Conservation (phyloP, 2,329 filamentous ascomycete species). For the Ceratocystis cacaofunesta region DNA sequence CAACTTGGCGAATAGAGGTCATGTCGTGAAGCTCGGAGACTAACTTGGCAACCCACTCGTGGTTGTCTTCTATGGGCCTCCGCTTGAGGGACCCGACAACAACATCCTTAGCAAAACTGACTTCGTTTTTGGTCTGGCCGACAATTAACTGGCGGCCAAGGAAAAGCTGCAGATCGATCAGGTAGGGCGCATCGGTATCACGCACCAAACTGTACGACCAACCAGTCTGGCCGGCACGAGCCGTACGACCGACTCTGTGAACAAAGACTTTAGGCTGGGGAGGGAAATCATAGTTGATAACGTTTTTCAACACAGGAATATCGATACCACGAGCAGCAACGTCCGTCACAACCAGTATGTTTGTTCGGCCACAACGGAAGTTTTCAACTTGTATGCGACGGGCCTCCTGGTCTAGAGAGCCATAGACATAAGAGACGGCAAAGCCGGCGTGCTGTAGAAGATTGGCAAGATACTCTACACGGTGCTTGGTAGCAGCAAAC, state of each 20-base stretch:
- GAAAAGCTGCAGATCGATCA: conserved; percentile 88
- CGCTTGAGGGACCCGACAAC: conserved; percentile 64
- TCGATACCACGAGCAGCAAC: conserved; percentile 95
- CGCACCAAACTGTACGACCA: conserved; percentile 92
- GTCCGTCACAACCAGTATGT: conserved; percentile 90
- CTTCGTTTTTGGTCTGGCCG: conserved; percentile 47
- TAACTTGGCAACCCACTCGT: conserved; percentile 72
- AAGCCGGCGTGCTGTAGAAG: conserved; percentile 74
- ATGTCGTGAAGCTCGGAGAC: conserved; percentile 65
- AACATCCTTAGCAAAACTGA: conserved; percentile 69
- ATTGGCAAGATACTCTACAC: conserved; percentile 80
- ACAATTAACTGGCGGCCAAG: conserved; percentile 70
- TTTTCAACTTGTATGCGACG: conserved; percentile 83
- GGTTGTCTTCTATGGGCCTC: conserved; percentile 56
- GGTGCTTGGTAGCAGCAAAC: conserved; percentile 90
- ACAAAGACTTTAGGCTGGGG: conserved; percentile 94
- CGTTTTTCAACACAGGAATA: conserved; percentile 88
- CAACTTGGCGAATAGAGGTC: conserved; percentile 52
- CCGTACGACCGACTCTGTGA: conserved; percentile 89
- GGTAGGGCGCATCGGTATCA: conserved; percentile 76
- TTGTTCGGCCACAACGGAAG: conserved; percentile 69
- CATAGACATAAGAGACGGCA: conserved; percentile 85
- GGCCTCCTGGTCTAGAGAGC: conserved; percentile 84
- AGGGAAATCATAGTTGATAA: conserved; percentile 98
- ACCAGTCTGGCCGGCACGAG: conserved; percentile 77